Conservation (phyloP, 306 rosid genomes). For the Malus orientalis region DNA sequence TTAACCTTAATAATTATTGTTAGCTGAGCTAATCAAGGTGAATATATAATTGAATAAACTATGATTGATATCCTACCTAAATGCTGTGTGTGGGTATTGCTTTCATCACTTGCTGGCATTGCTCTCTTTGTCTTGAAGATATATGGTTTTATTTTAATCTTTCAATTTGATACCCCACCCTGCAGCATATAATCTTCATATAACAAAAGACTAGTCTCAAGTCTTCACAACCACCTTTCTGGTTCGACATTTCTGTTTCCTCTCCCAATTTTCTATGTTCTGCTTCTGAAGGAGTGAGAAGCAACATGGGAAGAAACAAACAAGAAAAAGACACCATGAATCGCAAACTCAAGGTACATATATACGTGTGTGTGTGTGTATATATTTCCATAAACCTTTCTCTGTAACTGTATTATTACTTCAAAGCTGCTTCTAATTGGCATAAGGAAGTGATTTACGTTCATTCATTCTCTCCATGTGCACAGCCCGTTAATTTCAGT, state of each 20-base stretch:
- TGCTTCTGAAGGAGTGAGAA: background rate
- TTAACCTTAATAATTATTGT: background rate
- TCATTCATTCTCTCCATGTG: background rate
- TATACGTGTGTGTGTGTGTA: background rate
- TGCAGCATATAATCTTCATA: background rate
- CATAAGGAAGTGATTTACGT: background rate
- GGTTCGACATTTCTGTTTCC: background rate
- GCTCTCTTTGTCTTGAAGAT: slow-evolving; percentile 11
- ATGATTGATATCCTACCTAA: background rate
- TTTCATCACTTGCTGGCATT: slow-evolving; percentile 9
- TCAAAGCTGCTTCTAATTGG: background rate
- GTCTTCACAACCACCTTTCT: background rate
- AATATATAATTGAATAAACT: background rate
- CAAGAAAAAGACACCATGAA: slow-evolving; percentile 13
- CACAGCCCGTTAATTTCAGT: background rate
- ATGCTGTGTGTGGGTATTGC: slow-evolving; percentile 6
- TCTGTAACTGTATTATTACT: background rate
- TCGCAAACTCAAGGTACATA: slow-evolving; percentile 19
- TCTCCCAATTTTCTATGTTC: background rate
- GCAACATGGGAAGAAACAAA: slow-evolving; percentile 11
- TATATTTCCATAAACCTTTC: background rate
- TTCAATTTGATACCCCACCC: slow-evolving; percentile 1
- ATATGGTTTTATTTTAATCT: background rate
- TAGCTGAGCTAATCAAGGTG: slow-evolving; percentile 5
- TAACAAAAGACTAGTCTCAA: background rate